phyloP scores from a whole-genome alignment of 2,329 filamentous ascomycete genomes.

The Neocatenulostroma microsporum region DNA sequence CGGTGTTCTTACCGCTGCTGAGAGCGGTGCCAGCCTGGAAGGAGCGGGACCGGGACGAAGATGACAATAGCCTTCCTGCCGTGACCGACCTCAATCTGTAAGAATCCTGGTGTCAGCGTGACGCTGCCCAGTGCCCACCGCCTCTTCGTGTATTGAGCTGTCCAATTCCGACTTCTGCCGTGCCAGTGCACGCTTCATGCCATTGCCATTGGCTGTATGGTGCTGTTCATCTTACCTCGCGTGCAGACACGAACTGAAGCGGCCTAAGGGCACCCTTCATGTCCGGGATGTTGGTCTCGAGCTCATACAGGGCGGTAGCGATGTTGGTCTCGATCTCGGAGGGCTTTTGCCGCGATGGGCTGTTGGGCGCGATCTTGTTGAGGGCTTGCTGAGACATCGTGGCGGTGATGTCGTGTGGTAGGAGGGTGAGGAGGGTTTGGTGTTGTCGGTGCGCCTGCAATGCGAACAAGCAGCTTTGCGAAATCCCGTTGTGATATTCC shows the following conservation, averaged over 20 bases:
- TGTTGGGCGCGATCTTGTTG: constrained; percentile 98
- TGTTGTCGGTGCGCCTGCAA: no score
- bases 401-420: no score
- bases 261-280: constrained; percentile 93
- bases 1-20: constrained; percentile 99
- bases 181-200: no score
- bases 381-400: constrained; percentile 62
- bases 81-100: constrained; percentile 98
- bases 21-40: constrained; percentile 97
- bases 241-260: constrained; percentile 97
- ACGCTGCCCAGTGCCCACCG: constrained; percentile 50
- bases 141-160: constrained; percentile 48
- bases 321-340: constrained; percentile 97
- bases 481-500: no score
- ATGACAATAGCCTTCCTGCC: constrained; percentile 99
- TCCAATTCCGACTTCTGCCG: no score
- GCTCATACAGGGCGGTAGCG: constrained; percentile 93
- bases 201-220: no score
- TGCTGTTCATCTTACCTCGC: constrained; percentile 75
- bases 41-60: constrained; percentile 99
- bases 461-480: no score
- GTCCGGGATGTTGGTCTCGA: constrained; percentile 98
- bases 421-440: no score
- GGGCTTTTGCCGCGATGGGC: constrained; percentile 89
- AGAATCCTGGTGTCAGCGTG: constrained; percentile 50